Base-by-base conservation (phyloP, 2,329 filamentous ascomycete species). In the Biscogniauxia marginata region DNA sequence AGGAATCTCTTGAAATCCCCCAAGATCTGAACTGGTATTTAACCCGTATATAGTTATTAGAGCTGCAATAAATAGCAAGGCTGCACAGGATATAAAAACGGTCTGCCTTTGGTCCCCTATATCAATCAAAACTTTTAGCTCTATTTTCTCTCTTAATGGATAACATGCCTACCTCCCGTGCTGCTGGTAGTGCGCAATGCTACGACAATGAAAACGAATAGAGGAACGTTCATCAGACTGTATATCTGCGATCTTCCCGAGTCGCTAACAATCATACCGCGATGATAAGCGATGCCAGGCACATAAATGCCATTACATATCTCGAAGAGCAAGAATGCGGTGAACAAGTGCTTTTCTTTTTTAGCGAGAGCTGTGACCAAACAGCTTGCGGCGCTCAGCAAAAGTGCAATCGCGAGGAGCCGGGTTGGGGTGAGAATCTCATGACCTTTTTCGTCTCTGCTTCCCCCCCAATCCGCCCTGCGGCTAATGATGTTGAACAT, bases 151-250 rank as follows among this genome's bases (percentile, higher is more conserved):
- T n/a, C 11, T 51, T 43, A 8, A 53, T 46, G 20, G 18, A 18
- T 11, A 9, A 19, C 13, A 18, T 23, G n/a, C 23, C 56, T 49
- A 65, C 65, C 62, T 52, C 55, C 52, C 18, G 53, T 48, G 52
- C 68, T 71, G 39, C 72, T 73, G 52, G 72, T 70, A 4, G 74
- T 74, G 25, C 57, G 50, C 45, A 84, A 65, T 11, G 79, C 77
- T 5, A 77, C 70, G 8, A 84, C 77, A 1, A 85, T 80, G 63
- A 84, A 83, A 16, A 81, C 59, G 64, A 86, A 86, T 58, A 87
- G 69, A 9, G 84, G 84, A 13, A 86, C 74, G 46, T 69, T 66
- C 63, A 72, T 73, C 50, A 72, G 44, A 3, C 70, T 68, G 47
- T 72, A 73, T 5, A 70, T 49, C 13, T 66, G 62, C 8, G 70